Percentiles rank a stretch among this genome's conserved stretches.
Evolutionary conservation across 768 basidiomycete species (phyloP).

Genomic region (Butyriboletus loyo): DNA sequence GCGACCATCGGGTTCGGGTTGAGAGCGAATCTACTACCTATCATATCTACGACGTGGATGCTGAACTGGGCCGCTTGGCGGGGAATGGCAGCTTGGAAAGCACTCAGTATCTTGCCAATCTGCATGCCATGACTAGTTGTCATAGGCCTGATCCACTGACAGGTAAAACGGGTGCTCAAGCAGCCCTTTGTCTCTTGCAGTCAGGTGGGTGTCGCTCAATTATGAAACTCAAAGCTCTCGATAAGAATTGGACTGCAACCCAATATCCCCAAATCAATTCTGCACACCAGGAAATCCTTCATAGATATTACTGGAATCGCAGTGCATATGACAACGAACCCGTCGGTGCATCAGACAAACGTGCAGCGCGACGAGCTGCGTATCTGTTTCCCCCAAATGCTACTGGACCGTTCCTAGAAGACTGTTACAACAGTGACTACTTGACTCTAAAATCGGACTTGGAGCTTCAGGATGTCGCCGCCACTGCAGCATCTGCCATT

Average conservation of each 20-base stretch:
- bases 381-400: not conserved
- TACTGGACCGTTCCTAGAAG: not conserved
- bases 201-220: conserved; percentile 33
- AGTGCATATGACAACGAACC: too few species aligned
- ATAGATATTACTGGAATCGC: too few species aligned
- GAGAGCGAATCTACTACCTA: too few species aligned
- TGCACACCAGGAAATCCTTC: not conserved
- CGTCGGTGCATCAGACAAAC: not conserved
- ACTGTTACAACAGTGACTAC: not conserved
- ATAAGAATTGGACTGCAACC: not conserved
- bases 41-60: not conserved
- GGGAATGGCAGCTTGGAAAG: conserved; percentile 22
- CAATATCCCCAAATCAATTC: not conserved
- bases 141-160: conserved; percentile 42
- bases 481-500: not conserved
- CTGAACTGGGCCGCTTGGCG: conserved; percentile 10
- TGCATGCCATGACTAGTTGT: conserved; percentile 42
- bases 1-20: not conserved
- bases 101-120: conserved; percentile 33
- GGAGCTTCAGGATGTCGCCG: not conserved
- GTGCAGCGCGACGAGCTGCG: not conserved
- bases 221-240: conserved; percentile 23
- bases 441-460: not conserved
- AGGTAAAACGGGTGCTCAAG: conserved; percentile 38
- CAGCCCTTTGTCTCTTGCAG: conserved; percentile 35